Percentiles rank a stretch among this genome's conserved stretches.
Evolutionary conservation across 2,329 filamentous ascomycete species (phyloP).

Genomic region (Cladorrhinum sp.): DNA sequence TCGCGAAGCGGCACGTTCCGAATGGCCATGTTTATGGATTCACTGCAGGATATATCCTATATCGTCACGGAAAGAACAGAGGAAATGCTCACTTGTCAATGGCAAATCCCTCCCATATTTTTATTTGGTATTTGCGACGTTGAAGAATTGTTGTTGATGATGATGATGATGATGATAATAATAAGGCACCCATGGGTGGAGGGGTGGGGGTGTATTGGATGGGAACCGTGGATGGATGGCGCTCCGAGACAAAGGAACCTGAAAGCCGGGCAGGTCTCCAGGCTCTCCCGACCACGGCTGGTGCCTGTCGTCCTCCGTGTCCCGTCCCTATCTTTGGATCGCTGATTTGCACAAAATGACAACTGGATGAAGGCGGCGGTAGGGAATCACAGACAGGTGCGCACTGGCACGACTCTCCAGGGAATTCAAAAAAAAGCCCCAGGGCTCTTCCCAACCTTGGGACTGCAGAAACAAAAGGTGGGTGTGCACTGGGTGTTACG

Average conservation of each 20-base stretch:
- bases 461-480: background rate
- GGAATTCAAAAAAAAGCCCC: too few relatives aligned
- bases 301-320: too few relatives aligned
- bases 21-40: background rate
- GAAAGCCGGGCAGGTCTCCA: background rate
- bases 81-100: slow-evolving; percentile 40
- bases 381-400: too few relatives aligned
- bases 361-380: too few relatives aligned
- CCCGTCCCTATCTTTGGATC: too few relatives aligned
- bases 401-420: too few relatives aligned
- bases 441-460: background rate
- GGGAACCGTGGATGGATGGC: background rate
- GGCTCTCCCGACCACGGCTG: too few relatives aligned
- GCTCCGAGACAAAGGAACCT: background rate
- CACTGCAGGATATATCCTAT: slow-evolving; percentile 1
- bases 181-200: slow-evolving; percentile 41
- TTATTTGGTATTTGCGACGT: slow-evolving; percentile 29
- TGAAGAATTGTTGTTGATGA: slow-evolving; percentile 22
- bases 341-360: too few relatives aligned
- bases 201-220: background rate
- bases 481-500: background rate
- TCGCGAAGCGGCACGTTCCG: background rate
- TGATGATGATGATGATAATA: slow-evolving; percentile 38
- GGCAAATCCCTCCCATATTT: slow-evolving; percentile 48
- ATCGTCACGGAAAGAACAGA: background rate